phyloP scores from a whole-genome alignment of 2,329 filamentous ascomycete genomes.

The Fusarium foetens region DNA sequence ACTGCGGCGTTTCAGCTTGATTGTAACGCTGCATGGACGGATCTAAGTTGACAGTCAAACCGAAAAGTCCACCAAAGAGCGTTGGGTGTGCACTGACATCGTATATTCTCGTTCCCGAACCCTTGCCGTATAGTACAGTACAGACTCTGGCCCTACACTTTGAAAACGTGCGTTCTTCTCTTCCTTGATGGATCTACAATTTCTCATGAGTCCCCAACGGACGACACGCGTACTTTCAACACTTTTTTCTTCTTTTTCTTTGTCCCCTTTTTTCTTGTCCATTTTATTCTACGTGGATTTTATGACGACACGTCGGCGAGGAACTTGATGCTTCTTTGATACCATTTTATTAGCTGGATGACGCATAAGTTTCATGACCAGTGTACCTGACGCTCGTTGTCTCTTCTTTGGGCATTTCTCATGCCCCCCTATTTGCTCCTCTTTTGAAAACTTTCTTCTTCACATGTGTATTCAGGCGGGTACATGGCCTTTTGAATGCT shows the following conservation, averaged over 20 bases:
- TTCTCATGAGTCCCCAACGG: constrained; percentile 34
- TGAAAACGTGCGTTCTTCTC: constrained; percentile 14
- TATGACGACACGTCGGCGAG: constrained; percentile 42
- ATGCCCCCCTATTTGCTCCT: constrained; percentile 21
- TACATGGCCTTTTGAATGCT: constrained; percentile 19
- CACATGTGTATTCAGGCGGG: constrained; percentile 18
- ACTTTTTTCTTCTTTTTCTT: neutral
- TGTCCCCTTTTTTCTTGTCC: constrained; percentile 1
- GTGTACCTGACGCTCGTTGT: constrained; percentile 42
- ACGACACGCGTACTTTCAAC: constrained; percentile 7
- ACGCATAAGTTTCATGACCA: constrained; percentile 38
- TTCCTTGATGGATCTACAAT: constrained; percentile 32
- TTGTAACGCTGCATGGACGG: constrained; percentile 20
- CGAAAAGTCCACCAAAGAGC: constrained; percentile 17
- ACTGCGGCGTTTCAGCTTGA: constrained; percentile 37
- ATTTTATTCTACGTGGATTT: constrained; percentile 31
- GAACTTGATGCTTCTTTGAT: constrained; percentile 44
- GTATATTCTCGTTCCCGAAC: constrained; percentile 16
- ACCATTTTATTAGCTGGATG: constrained; percentile 46
- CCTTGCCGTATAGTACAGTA: constrained; percentile 7
- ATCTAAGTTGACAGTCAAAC: constrained; percentile 19
- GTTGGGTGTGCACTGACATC: constrained; percentile 3
- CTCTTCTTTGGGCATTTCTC: constrained; percentile 25
- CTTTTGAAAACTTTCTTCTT: constrained; percentile 34
- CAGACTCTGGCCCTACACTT: constrained; percentile 12